Percentiles rank a stretch among this genome's conserved stretches.
phyloP scores from a whole-genome alignment of 164 flowering plant species.

The Chimonanthus salicifolius region DNA sequence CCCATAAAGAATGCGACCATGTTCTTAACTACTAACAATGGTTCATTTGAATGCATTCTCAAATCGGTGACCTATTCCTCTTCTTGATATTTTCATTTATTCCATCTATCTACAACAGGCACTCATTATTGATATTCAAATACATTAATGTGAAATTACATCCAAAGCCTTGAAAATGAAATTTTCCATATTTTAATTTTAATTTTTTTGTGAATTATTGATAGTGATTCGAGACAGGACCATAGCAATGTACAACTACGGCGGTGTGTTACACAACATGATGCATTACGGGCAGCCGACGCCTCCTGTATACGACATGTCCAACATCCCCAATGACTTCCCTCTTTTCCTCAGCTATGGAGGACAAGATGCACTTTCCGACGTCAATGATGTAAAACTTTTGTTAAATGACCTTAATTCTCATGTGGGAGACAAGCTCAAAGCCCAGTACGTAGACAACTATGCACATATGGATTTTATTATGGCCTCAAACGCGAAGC shows the following conservation, averaged over 20 bases:
- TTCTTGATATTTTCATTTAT: too few species aligned
- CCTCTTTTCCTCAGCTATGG: conserved; percentile 79
- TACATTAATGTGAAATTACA: neutral
- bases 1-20: too few species aligned
- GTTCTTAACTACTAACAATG: too few species aligned
- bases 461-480: conserved; percentile 85
- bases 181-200: neutral
- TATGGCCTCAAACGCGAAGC: conserved; percentile 56
- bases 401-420: conserved; percentile 47
- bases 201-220: too few species aligned
- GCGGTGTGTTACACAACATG: conserved; percentile 33
- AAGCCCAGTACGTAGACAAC: conserved; percentile 36
- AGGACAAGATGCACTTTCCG: conserved; percentile 61
- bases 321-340: conserved; percentile 51
- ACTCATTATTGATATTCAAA: neutral
- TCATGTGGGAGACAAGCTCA: conserved; percentile 56
- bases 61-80: neutral
- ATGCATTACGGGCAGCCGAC: conserved; percentile 57
- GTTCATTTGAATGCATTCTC: neutral
- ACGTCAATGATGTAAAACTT: conserved; percentile 48
- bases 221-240: conserved; percentile 59
- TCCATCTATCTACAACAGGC: neutral
- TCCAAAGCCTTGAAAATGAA: neutral
- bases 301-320: conserved; percentile 68
- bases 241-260: conserved; percentile 66